Evolutionary conservation across 768 basidiomycete species (phyloP).

Genomic region (Mrakia blollopis): DNA sequence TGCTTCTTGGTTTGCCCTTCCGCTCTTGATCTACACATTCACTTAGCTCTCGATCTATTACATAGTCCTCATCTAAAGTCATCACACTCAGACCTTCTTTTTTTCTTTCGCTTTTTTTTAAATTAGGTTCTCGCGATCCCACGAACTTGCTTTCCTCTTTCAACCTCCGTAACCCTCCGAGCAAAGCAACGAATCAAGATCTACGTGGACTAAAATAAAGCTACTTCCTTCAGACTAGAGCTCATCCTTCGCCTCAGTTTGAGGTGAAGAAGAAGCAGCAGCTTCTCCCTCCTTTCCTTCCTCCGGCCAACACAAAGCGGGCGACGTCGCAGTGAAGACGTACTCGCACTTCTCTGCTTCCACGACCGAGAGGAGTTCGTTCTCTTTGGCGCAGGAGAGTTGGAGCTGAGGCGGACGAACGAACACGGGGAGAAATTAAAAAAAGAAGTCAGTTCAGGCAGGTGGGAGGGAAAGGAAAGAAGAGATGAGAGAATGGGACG

Average conservation of each 20-base stretch:
- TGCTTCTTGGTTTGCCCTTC: too few relatives aligned
- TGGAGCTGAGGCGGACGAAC: conserved; percentile 54
- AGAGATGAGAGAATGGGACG: conserved; percentile 34
- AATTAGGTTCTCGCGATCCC: too few relatives aligned
- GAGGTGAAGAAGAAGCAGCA: not conserved
- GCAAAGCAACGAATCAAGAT: too few relatives aligned
- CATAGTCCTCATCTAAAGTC: too few relatives aligned
- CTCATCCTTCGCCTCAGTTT: not conserved
- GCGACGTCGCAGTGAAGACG: conserved; percentile 73
- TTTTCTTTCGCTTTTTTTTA: too few relatives aligned
- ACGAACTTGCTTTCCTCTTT: too few relatives aligned
- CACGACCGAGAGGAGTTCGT: conserved; percentile 65
- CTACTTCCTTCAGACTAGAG: not conserved
- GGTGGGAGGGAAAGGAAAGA: not conserved
- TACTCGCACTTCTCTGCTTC: conserved; percentile 98
- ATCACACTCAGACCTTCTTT: too few relatives aligned
- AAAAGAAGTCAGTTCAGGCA: not conserved
- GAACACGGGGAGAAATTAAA: not conserved
- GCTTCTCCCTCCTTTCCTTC: conserved; percentile 38
- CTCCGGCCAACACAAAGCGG: conserved; percentile 64
- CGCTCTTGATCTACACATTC: too few relatives aligned
- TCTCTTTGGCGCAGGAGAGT: conserved; percentile 78
- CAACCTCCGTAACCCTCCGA: too few relatives aligned
- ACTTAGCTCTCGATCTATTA: too few relatives aligned
- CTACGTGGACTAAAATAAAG: too few relatives aligned